These are phyloP conservation scores for Plasmopara muralis DNA, from an alignment of 352 stramenopile species.

Conservation along the genomic window DNA sequence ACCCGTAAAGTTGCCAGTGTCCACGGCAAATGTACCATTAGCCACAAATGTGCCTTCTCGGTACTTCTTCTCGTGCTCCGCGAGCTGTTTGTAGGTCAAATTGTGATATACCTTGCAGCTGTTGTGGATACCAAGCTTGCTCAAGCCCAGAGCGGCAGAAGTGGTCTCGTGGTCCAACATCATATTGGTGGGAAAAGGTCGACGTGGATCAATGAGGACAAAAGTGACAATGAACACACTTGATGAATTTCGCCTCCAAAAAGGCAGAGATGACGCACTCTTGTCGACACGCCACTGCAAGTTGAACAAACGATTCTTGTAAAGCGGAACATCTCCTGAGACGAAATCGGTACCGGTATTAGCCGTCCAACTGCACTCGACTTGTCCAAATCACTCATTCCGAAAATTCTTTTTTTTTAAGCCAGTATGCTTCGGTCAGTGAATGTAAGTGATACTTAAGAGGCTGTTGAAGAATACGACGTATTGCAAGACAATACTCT, in stretches of 20 bases:
- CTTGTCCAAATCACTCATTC: too few species aligned
- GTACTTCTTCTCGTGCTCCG: slow-evolving; percentile 92
- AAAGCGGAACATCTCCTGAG: not conserved
- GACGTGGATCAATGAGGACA: not conserved
- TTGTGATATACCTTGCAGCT: slow-evolving; percentile 92
- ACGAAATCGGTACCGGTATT: too few species aligned
- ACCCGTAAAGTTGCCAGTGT: slow-evolving; percentile 99
- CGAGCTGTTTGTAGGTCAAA: slow-evolving; percentile 94
- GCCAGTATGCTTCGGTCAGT: too few species aligned
- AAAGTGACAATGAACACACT: slow-evolving; percentile 8
- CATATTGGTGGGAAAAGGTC: not conserved
- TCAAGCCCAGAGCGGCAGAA: slow-evolving; percentile 52
- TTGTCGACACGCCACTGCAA: slow-evolving; percentile 2
- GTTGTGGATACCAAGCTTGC: slow-evolving; percentile 87
- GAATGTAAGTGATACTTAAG: too few species aligned
- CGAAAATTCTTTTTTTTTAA: too few species aligned
- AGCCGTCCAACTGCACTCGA: too few species aligned
- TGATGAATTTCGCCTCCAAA: slow-evolving; percentile 1
- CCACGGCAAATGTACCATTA: slow-evolving; percentile 93
- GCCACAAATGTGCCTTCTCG: slow-evolving; percentile 88
- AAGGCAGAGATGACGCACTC: slow-evolving; percentile 4
- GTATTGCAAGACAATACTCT: too few species aligned
- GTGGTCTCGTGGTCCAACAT: slow-evolving; percentile 62
- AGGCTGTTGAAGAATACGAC: too few species aligned
- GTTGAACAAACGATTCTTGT: not conserved